Evolutionary conservation across 148 eudicot species (phyloP).

Genomic region (Rhododendron ovatum): DNA sequence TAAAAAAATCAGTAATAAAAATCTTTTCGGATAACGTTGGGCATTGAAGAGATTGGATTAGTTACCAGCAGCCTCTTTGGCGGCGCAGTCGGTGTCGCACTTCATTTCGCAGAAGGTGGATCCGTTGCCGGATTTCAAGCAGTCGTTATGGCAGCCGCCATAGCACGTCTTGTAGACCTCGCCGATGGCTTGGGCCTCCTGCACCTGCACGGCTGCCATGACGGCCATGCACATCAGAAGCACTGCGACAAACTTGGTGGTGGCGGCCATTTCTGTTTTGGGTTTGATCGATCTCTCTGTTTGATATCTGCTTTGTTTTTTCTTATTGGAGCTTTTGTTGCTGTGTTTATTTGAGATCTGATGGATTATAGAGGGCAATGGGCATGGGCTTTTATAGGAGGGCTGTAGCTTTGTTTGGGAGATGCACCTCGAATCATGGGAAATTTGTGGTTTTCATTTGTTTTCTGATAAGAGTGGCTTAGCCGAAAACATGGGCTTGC

Average conservation of each 20-base stretch:
- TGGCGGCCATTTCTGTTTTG: not conserved
- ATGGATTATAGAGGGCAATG: not conserved
- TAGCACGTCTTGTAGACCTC: constrained; percentile 6
- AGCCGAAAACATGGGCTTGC: not conserved
- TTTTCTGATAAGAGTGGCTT: not conserved
- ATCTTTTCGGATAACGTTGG: not conserved
- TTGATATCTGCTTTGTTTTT: not conserved
- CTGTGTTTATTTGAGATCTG: not conserved
- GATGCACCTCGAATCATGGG: not conserved
- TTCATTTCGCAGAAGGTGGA: constrained; percentile 19
- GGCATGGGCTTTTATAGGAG: not conserved
- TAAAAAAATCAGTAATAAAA: too few relatives aligned
- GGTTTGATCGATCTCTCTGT: not conserved
- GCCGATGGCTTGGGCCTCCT: constrained; percentile 2
- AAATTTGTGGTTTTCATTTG: not conserved
- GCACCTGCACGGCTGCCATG: constrained; percentile 14
- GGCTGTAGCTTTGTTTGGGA: not conserved
- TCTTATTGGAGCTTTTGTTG: not conserved
- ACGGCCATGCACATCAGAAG: constrained; percentile 22
- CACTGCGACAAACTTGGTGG: constrained; percentile 16
- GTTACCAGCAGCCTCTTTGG: constrained; percentile 7
- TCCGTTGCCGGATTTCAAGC: not conserved
- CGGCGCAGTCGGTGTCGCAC: constrained; percentile 14
- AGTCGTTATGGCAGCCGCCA: not conserved
- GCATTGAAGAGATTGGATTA: not conserved